Conservation (phyloP, 192 early-diverging fungal genomes). For the Backusella psychrophila region DNA sequence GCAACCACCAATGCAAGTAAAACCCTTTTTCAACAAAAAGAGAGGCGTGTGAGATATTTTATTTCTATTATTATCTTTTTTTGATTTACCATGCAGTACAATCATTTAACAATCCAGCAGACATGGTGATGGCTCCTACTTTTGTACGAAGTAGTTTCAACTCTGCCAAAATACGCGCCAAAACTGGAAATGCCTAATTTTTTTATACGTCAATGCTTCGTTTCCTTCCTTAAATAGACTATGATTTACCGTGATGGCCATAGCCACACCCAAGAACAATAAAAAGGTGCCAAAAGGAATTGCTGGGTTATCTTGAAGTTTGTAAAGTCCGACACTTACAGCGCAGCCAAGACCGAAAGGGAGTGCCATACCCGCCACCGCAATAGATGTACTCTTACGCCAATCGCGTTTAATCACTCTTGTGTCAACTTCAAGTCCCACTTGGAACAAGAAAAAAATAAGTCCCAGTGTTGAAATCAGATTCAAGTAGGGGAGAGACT, state of each 20-base stretch:
- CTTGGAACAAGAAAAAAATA: constrained; percentile 85
- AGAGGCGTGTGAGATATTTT: background rate
- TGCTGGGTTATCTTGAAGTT: constrained; percentile 41
- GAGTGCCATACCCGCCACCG: constrained; percentile 74
- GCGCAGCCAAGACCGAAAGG: constrained; percentile 81
- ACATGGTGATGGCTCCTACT: constrained; percentile 83
- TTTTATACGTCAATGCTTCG: background rate
- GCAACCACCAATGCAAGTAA: constrained; percentile 81
- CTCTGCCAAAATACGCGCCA: constrained; percentile 92
- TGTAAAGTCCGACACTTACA: constrained; percentile 70
- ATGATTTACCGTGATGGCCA: constrained; percentile 73
- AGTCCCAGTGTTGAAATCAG: constrained; percentile 87
- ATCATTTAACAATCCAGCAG: constrained; percentile 86
- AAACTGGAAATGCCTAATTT: constrained; percentile 82
- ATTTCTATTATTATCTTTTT: constrained; percentile 22
- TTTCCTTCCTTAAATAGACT: background rate
- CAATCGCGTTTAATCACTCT: constrained; percentile 52
- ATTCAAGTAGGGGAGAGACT: constrained; percentile 67
- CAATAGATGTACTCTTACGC: constrained; percentile 59
- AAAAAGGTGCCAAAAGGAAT: constrained; percentile 69
- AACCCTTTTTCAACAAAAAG: constrained; percentile 24
- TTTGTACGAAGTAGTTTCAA: constrained; percentile 75
- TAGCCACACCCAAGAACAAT: constrained; percentile 87
- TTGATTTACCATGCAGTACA: constrained; percentile 75
- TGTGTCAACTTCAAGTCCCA: constrained; percentile 84